These are phyloP conservation scores for Plantago rigida DNA, from an alignment of 305 asterid genomes.

Conservation along the genomic window DNA sequence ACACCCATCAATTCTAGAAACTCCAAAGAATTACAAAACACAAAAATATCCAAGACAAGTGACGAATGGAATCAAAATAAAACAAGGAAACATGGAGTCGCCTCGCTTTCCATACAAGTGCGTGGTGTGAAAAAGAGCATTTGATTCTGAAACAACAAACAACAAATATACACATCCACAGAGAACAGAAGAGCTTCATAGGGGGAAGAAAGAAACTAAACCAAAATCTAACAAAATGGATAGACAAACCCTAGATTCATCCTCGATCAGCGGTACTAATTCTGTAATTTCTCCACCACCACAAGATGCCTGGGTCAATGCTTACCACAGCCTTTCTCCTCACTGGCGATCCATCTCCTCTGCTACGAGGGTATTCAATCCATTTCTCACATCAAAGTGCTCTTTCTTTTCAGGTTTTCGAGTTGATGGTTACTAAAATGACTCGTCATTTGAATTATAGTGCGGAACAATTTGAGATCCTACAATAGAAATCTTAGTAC, in stretches of 20 bases:
- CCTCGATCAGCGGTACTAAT: conserved; percentile 33
- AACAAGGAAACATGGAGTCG: too few species aligned
- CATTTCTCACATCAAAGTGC: too few species aligned
- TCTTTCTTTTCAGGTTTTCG: too few species aligned
- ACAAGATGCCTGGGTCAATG: conserved; percentile 64
- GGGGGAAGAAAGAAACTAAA: too few species aligned
- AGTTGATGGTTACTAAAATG: too few species aligned
- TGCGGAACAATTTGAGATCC: too few species aligned
- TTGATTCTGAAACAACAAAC: neutral
- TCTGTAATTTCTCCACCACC: conserved; percentile 45
- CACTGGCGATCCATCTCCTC: conserved; percentile 51
- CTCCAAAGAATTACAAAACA: too few species aligned
- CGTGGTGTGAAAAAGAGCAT: conserved; percentile 3
- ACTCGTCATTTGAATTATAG: too few species aligned
- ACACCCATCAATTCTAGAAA: too few species aligned
- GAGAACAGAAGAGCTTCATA: neutral
- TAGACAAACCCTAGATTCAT: conserved; percentile 68
- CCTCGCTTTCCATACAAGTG: too few species aligned
- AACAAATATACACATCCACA: neutral
- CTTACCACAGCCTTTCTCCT: conserved; percentile 47
- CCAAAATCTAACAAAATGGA: conserved; percentile 32
- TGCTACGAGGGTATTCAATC: conserved; percentile 36
- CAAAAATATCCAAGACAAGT: too few species aligned
- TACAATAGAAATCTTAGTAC: neutral
- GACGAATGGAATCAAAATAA: too few species aligned